A percentile compares a stretch with the other conserved stretches of the same genome.
Evolutionary conservation across 1,284 basidiomycete genomes (phyloP).

Genomic region (Erythrobasidium hasegawianum): DNA sequence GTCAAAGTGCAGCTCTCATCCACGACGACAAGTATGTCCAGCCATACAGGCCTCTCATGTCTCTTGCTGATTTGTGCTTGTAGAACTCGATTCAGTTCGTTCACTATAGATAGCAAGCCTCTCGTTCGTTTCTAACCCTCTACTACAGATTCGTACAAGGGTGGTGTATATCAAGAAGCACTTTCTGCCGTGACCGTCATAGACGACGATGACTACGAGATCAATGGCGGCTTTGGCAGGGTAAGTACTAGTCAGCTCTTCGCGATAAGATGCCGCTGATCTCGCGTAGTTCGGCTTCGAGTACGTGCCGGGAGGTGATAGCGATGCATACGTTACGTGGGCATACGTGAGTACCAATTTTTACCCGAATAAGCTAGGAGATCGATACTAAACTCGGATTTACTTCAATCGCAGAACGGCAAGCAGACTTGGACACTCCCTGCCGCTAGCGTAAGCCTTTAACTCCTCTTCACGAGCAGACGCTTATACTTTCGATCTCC

Average conservation of each 20-base stretch:
- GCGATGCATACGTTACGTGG: conserved; percentile 35
- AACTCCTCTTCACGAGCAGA: too few species aligned
- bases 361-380: neutral
- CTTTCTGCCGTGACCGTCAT: conserved; percentile 44
- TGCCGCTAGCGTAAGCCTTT: conserved; percentile 27
- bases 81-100: too few species aligned
- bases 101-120: too few species aligned
- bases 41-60: too few species aligned
- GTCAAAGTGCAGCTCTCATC: neutral
- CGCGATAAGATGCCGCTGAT: too few species aligned
- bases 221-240: conserved; percentile 30
- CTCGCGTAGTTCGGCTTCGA: conserved; percentile 48
- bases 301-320: conserved; percentile 44
- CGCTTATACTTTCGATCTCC: neutral
- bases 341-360: conserved; percentile 16
- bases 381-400: too few species aligned
- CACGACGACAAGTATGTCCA: neutral
- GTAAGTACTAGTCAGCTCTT: neutral
- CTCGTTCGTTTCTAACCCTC: too few species aligned
- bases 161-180: conserved; percentile 47
- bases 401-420: too few species aligned
- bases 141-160: conserved; percentile 49
- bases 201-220: conserved; percentile 42
- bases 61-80: too few species aligned
- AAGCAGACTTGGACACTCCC: conserved; percentile 31